Conservation (phyloP, 1,139 yeast species). For the Diutina mesorugosa region DNA sequence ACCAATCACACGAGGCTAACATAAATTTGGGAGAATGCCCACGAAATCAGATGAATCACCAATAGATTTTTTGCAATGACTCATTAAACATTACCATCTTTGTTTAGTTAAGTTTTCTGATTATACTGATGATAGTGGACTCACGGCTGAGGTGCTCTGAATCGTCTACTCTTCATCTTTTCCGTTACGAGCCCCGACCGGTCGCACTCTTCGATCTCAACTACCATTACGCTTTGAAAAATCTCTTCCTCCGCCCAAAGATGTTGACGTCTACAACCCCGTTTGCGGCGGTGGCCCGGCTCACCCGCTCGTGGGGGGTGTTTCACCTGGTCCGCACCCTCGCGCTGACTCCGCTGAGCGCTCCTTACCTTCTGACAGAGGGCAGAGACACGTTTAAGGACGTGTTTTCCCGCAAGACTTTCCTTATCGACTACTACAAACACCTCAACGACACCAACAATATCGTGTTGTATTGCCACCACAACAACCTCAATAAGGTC, state of each 20-base stretch:
- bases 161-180: background rate
- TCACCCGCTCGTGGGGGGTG: background rate
- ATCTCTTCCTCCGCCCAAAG: background rate
- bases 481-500: slow-evolving; percentile 59
- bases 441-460: slow-evolving; percentile 54
- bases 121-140: too few relatives aligned
- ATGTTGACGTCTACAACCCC: background rate
- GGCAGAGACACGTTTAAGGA: slow-evolving; percentile 39
- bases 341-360: background rate
- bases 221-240: background rate
- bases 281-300: background rate
- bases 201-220: background rate
- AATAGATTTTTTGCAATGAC: too few relatives aligned
- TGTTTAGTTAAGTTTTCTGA: too few relatives aligned
- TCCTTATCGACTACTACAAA: slow-evolving; percentile 67
- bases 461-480: slow-evolving; percentile 67
- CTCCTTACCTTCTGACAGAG: background rate
- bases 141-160: too few relatives aligned
- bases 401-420: slow-evolving; percentile 62
- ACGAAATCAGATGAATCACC: too few relatives aligned
- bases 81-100: too few relatives aligned
- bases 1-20: background rate
- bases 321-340: background rate
- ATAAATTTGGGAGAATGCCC: too few relatives aligned
- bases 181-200: background rate